Evolutionary conservation across 106 monocot species (phyloP).

Genomic region (Dendrobium officinale): DNA sequence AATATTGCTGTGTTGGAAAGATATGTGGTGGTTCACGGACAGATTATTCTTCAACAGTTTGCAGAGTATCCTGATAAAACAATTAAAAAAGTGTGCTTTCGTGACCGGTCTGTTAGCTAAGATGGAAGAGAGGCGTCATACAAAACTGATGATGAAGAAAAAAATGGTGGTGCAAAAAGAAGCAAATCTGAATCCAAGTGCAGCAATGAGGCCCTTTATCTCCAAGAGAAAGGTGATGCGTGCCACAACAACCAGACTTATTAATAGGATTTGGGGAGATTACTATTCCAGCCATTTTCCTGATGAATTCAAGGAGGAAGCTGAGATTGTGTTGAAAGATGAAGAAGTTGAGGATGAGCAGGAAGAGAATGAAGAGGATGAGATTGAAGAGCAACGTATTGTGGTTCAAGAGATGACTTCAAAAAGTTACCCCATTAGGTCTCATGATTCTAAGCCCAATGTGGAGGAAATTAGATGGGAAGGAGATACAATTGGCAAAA

Average conservation of each 20-base stretch:
- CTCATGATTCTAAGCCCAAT: conserved; percentile 20
- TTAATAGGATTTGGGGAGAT: conserved; percentile 85
- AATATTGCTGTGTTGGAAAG: conserved; percentile 65
- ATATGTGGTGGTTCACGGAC: conserved; percentile 92
- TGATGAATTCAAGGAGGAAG: conserved; percentile 48
- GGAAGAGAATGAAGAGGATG: conserved; percentile 83
- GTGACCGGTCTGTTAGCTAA: conserved; percentile 61
- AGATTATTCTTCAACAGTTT: conserved; percentile 96
- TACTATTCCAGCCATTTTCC: conserved; percentile 68
- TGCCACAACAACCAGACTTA: conserved; percentile 82
- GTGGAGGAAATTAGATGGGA: conserved; percentile 58
- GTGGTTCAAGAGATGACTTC: conserved; percentile 23
- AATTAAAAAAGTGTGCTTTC: conserved; percentile 70
- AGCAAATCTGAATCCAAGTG: conserved; percentile 83
- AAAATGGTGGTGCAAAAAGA: conserved; percentile 51
- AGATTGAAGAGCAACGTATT: conserved; percentile 31
- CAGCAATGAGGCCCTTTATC: conserved; percentile 45
- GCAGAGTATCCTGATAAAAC: conserved; percentile 85
- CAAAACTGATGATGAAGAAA: conserved; percentile 83
- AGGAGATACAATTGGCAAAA: conserved; percentile 36
- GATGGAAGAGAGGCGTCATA: conserved; percentile 79
- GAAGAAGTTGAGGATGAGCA: conserved; percentile 55
- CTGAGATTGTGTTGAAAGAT: conserved; percentile 25
- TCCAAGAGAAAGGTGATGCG: conserved; percentile 89
- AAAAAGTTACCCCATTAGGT: conserved; percentile 19